These are phyloP conservation scores for Colletotrichum karsti DNA, from an alignment of 2,329 filamentous ascomycete species.

Conservation along the genomic window DNA sequence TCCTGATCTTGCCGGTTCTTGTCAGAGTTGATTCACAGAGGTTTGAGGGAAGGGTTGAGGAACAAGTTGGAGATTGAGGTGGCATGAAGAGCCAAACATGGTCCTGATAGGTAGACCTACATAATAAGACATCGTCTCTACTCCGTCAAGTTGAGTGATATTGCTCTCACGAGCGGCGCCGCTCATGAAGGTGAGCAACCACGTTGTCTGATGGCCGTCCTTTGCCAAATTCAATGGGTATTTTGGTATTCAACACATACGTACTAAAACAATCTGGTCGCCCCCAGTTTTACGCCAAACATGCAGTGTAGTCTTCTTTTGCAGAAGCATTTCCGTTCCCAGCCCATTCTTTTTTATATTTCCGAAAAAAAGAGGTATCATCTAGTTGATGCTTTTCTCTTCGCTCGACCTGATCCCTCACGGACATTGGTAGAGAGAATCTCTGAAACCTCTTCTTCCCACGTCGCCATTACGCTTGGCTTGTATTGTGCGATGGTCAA, in stretches of 20 bases:
- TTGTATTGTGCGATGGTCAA: too few species aligned
- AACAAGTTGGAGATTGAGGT: conserved; percentile 1
- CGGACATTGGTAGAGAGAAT: too few species aligned
- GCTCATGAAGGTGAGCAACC: background rate
- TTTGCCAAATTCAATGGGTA: conserved; percentile 24
- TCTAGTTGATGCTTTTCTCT: background rate
- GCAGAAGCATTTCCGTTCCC: conserved; percentile 12
- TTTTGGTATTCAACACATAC: conserved; percentile 30
- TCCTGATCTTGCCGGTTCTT: conserved; percentile 2
- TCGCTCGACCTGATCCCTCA: too few species aligned
- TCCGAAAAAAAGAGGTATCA: background rate
- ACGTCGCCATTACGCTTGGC: too few species aligned
- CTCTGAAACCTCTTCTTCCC: too few species aligned
- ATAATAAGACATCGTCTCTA: background rate
- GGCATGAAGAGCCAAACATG: background rate
- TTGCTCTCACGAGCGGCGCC: background rate
- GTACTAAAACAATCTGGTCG: conserved; percentile 26
- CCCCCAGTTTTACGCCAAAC: conserved; percentile 27
- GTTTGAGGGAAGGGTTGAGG: background rate
- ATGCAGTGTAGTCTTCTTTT: conserved; percentile 24
- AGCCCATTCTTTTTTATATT: background rate
- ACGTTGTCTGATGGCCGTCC: background rate
- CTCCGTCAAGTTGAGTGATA: background rate
- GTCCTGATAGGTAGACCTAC: conserved; percentile 11
- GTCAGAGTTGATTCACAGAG: conserved; percentile 7